Conservation (phyloP, 129 eudicot genomes). For the Saussurea involucrata region DNA sequence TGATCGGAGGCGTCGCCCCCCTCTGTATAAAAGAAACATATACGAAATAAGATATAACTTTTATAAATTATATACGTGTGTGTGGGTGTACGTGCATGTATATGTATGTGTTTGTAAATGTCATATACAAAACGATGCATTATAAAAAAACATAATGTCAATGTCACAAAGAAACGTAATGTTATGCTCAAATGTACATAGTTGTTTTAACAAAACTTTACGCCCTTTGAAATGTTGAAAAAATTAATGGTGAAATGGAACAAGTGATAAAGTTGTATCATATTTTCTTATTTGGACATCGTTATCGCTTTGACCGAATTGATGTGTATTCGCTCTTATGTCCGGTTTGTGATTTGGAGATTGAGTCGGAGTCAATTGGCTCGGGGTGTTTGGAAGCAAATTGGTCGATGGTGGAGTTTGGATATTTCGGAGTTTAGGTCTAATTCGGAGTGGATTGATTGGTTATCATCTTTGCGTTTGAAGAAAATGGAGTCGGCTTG, state of each 20-base stretch:
- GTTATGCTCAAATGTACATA: background rate
- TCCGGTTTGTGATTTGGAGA: too few species aligned
- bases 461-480: too few species aligned
- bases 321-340: too few species aligned
- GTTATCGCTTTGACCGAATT: background rate
- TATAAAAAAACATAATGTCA: background rate
- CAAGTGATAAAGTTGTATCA: background rate
- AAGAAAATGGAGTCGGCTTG: too few species aligned
- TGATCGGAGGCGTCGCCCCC: too few species aligned
- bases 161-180: background rate
- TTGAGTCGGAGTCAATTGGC: too few species aligned
- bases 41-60: background rate
- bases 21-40: too few species aligned
- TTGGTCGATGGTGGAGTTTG: too few species aligned
- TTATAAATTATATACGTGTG: background rate
- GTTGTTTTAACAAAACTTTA: background rate
- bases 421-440: too few species aligned
- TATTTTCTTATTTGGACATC: background rate
- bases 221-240: background rate
- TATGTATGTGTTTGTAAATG: background rate
- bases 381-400: too few species aligned
- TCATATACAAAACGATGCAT: background rate
- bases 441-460: too few species aligned
- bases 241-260: background rate
- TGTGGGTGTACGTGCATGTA: background rate